Conservation (phyloP, 2,329 filamentous ascomycete species). For the Apiospora malaysiana region DNA sequence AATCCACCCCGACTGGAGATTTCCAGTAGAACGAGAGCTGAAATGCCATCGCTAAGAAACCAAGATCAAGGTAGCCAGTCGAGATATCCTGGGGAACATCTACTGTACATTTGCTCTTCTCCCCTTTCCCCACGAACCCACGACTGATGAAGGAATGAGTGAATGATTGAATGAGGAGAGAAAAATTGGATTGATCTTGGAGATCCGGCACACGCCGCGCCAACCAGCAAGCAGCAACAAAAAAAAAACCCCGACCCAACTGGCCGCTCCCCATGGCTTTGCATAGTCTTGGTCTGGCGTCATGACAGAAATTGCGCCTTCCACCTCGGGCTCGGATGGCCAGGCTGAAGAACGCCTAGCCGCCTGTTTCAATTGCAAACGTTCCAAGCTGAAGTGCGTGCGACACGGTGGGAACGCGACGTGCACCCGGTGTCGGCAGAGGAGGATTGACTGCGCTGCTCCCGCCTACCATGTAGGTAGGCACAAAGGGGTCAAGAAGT, state of each 20-base stretch:
- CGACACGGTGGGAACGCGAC: slow-evolving; percentile 35
- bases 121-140: not conserved
- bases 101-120: not conserved
- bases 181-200: not conserved
- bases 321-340: slow-evolving; percentile 24
- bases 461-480: slow-evolving; percentile 76
- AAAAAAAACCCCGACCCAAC: not conserved
- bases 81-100: slow-evolving; percentile 1
- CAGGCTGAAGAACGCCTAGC: slow-evolving; percentile 24
- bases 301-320: slow-evolving; percentile 24
- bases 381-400: slow-evolving; percentile 43
- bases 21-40: not conserved
- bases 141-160: not conserved
- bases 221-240: not conserved
- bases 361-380: slow-evolving; percentile 40
- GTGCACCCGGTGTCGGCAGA: slow-evolving; percentile 40
- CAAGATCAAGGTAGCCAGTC: not conserved
- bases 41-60: not conserved
- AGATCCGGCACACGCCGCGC: slow-evolving; percentile 6
- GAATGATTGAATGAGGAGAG: not conserved
- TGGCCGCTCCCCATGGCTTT: slow-evolving; percentile 11
- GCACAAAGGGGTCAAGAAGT: slow-evolving; percentile 81
- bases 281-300: slow-evolving; percentile 5
- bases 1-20: not conserved
- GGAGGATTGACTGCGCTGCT: slow-evolving; percentile 64